phyloP scores from a whole-genome alignment of 2,329 filamentous ascomycete genomes.

The Colletotrichum theobromicola region DNA sequence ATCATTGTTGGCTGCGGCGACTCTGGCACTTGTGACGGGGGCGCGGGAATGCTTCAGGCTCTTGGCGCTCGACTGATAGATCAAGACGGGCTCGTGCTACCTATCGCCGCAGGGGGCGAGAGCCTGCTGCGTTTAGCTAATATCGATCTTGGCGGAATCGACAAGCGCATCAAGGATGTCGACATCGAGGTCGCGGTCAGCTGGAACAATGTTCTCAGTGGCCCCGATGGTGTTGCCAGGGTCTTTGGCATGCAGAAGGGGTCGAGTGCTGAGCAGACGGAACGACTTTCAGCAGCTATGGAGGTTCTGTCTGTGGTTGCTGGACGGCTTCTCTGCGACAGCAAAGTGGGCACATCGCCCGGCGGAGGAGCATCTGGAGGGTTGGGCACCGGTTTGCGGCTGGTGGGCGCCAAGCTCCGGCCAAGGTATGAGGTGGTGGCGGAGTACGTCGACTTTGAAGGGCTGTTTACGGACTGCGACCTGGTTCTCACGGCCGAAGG shows the following conservation, averaged over 20 bases:
- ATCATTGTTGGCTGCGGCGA: constrained; percentile 59
- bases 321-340: constrained; percentile 34
- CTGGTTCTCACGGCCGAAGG: constrained; percentile 59
- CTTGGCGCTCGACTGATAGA: constrained; percentile 51
- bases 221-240: constrained; percentile 50
- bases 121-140: constrained; percentile 39
- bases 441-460: constrained; percentile 53
- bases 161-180: constrained; percentile 40
- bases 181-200: constrained; percentile 56
- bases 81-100: constrained; percentile 37
- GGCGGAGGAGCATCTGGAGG: constrained; percentile 58
- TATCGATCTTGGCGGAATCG: constrained; percentile 43
- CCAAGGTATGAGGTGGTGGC: constrained; percentile 55
- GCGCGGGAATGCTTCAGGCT: constrained; percentile 59
- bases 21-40: constrained; percentile 59
- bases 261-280: constrained; percentile 46
- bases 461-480: constrained; percentile 51
- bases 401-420: constrained; percentile 50
- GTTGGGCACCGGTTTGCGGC: constrained; percentile 53
- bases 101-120: constrained; percentile 44
- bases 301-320: constrained; percentile 44
- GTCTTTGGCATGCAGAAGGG: constrained; percentile 59
- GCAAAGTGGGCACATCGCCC: constrained; percentile 39
- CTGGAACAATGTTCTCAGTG: constrained; percentile 56
- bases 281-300: constrained; percentile 45